Conservation (phyloP, 2,329 filamentous ascomycete species). For the Aspergillus transmontanensis region DNA sequence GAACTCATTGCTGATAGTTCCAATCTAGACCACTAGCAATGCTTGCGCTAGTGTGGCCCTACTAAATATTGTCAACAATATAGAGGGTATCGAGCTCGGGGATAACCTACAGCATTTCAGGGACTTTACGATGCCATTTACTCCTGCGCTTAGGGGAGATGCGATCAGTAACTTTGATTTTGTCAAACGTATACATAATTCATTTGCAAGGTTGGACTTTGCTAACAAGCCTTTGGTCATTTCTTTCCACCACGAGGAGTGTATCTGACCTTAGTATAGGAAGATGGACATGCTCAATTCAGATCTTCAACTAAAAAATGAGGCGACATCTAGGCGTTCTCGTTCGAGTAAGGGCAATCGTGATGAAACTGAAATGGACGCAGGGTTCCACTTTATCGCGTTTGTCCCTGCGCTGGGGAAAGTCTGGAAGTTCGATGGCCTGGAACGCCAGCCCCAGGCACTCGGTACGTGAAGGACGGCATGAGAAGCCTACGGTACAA, state of each 20-base stretch:
- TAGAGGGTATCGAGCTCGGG: conserved; percentile 67
- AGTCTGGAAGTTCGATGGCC: conserved; percentile 87
- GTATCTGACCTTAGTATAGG: conserved; percentile 39
- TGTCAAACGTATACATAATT: conserved; percentile 83
- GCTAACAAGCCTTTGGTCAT: not conserved
- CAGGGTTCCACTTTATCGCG: conserved; percentile 83
- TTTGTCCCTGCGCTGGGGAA: conserved; percentile 75
- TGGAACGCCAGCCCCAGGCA: conserved; percentile 70
- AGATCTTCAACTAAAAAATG: conserved; percentile 63
- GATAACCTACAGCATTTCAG: conserved; percentile 73
- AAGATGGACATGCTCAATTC: conserved; percentile 75
- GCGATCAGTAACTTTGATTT: conserved; percentile 73
- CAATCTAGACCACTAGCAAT: conserved; percentile 71
- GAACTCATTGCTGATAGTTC: conserved; percentile 8
- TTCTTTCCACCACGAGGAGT: not conserved
- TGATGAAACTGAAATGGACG: conserved; percentile 56
- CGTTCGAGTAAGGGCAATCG: conserved; percentile 41
- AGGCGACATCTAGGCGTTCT: conserved; percentile 43
- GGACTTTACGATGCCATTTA: conserved; percentile 66
- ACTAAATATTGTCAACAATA: conserved; percentile 92
- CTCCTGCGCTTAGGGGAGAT: conserved; percentile 74
- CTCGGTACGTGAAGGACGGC: conserved; percentile 51
- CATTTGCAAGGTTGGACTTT: conserved; percentile 68
- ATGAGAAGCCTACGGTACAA: not conserved
- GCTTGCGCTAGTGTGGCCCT: conserved; percentile 91